A percentile compares a stretch with the other conserved stretches of the same genome.
These are phyloP conservation scores for Neonectria neomacrospora DNA, from an alignment of 2,329 filamentous ascomycete species.

Conservation along the genomic window DNA sequence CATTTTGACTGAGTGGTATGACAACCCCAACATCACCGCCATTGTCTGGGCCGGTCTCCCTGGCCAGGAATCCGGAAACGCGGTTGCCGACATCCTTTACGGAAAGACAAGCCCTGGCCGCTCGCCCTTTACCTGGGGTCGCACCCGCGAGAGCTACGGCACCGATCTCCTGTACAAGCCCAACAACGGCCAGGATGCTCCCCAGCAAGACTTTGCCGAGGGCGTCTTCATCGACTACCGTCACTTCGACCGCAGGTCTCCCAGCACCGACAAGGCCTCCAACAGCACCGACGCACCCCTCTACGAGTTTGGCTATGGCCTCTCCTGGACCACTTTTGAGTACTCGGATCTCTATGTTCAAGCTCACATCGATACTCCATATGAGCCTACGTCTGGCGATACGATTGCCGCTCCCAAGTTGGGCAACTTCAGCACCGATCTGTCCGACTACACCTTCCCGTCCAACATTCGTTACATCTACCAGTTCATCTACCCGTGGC, in stretches of 20 bases:
- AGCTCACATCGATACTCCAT: slow-evolving; percentile 61
- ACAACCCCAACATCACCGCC: slow-evolving; percentile 82
- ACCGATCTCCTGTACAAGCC: slow-evolving; percentile 73
- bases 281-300: slow-evolving; percentile 64
- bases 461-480: slow-evolving; percentile 61
- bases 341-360: slow-evolving; percentile 75
- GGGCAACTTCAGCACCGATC: slow-evolving; percentile 71
- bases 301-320: slow-evolving; percentile 84
- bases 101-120: slow-evolving; percentile 83
- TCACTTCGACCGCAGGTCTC: slow-evolving; percentile 72
- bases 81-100: slow-evolving; percentile 85
- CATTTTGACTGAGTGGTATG: slow-evolving; percentile 77
- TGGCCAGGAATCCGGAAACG: slow-evolving; percentile 85
- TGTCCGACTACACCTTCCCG: slow-evolving; percentile 76
- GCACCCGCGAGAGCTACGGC: slow-evolving; percentile 73
- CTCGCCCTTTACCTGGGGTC: slow-evolving; percentile 83
- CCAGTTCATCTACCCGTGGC: slow-evolving; percentile 76
- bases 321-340: slow-evolving; percentile 82
- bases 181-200: slow-evolving; percentile 73
- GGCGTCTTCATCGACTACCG: slow-evolving; percentile 80
- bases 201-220: slow-evolving; percentile 80
- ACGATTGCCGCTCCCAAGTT: slow-evolving; percentile 72
- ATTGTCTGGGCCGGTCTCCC: slow-evolving; percentile 86
- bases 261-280: slow-evolving; percentile 40
- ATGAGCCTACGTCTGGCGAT: slow-evolving; percentile 69